Conservation (phyloP, 2,329 filamentous ascomycete species). For the Arthrocladium fulminans region DNA sequence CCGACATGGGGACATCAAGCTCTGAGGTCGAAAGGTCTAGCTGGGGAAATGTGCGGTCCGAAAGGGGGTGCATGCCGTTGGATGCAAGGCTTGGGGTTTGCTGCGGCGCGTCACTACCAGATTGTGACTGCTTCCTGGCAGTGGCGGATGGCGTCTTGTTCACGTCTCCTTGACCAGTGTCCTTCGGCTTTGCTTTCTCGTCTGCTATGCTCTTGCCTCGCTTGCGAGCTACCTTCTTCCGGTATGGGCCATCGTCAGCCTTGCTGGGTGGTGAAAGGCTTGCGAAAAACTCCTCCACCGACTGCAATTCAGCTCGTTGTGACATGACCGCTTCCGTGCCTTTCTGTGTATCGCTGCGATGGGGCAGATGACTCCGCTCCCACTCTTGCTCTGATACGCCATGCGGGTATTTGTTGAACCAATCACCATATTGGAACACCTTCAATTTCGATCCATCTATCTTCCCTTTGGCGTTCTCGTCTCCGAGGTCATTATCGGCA, state of each 20-base stretch:
- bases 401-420: conserved; percentile 92
- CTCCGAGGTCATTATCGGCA: neutral
- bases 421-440: conserved; percentile 90
- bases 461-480: neutral
- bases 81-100: neutral
- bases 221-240: conserved; percentile 36
- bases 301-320: conserved; percentile 82
- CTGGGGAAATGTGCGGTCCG: neutral
- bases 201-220: conserved; percentile 29
- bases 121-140: conserved; percentile 1
- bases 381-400: conserved; percentile 80
- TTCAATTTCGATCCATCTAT: conserved; percentile 11
- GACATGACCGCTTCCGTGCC: conserved; percentile 75
- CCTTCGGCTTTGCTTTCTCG: conserved; percentile 23
- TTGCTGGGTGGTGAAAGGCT: conserved; percentile 58
- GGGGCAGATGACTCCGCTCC: conserved; percentile 59
- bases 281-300: conserved; percentile 88
- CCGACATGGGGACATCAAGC: conserved; percentile 9
- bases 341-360: conserved; percentile 56
- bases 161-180: neutral
- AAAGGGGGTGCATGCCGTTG: neutral
- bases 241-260: conserved; percentile 40
- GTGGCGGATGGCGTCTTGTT: neutral
- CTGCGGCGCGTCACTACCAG: neutral
- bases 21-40: conserved; percentile 3